A percentile compares a stretch with the other conserved stretches of the same genome.
Conservation (phyloP, 2,329 filamentous ascomycete genomes). For the Penicillium hesseltinei region DNA sequence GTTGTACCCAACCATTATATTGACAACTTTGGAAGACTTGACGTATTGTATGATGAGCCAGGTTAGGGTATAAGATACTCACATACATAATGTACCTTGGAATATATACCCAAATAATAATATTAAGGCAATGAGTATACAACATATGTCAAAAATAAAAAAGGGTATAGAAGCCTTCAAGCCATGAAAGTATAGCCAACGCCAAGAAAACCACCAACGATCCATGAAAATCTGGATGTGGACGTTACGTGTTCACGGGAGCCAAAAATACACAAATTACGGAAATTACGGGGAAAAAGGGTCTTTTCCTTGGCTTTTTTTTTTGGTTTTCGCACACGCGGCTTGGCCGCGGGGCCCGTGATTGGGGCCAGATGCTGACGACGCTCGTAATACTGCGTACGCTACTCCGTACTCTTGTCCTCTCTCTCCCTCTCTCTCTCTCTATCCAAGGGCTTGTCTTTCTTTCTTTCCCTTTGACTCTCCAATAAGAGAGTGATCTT, state of each 20-base stretch:
- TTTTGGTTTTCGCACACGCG: constrained; percentile 36
- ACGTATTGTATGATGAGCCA: background rate
- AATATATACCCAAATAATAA: background rate
- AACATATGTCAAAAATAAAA: background rate
- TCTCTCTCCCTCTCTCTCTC: constrained; percentile 13
- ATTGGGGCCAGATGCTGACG: constrained; percentile 41
- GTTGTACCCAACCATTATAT: background rate
- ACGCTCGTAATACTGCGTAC: constrained; percentile 33
- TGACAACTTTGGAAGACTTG: background rate
- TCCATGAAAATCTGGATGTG: constrained; percentile 2
- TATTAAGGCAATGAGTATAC: background rate
- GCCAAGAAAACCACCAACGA: constrained; percentile 9
- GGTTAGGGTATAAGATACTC: background rate
- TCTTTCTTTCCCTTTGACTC: constrained; percentile 10
- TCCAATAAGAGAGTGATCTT: constrained; percentile 7
- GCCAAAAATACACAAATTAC: constrained; percentile 5
- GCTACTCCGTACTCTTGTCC: constrained; percentile 7
- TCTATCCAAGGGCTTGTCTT: constrained; percentile 16
- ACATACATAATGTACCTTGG: background rate
- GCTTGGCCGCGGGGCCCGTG: constrained; percentile 35
- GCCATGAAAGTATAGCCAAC: background rate
- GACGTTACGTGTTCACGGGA: constrained; percentile 20
- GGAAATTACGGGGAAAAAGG: constrained; percentile 24
- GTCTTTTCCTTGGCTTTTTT: constrained; percentile 30
- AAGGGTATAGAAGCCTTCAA: constrained; percentile 6